Evolutionary conservation across 176 grass and related monocot genomes (phyloP).

Genomic region (Cenchrus fungigraminus): DNA sequence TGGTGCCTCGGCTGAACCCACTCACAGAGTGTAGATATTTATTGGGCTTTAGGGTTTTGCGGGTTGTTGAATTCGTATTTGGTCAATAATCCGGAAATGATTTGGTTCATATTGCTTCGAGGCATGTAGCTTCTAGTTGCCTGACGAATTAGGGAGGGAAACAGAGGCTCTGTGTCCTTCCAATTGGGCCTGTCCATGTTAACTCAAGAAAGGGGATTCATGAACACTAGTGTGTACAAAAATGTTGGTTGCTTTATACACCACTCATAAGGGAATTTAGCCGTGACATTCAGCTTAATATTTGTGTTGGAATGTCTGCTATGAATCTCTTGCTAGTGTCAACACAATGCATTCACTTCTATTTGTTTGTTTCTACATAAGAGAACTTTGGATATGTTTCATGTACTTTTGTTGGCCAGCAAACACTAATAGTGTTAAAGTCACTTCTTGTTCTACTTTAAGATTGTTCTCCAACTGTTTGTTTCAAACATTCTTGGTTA

Average conservation of each 20-base stretch:
- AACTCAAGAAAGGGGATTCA: neutral
- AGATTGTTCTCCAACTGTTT: conserved; percentile 15
- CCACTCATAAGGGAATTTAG: neutral
- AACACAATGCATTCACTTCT: neutral
- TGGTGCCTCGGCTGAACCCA: neutral
- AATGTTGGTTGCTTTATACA: neutral
- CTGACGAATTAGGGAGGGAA: neutral
- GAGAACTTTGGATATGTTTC: neutral
- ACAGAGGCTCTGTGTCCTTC: neutral
- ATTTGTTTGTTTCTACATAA: neutral
- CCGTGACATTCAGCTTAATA: neutral
- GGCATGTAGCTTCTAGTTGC: neutral
- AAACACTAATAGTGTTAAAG: neutral
- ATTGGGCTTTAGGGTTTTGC: conserved; percentile 1
- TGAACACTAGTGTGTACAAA: conserved; percentile 7
- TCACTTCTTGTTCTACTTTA: neutral
- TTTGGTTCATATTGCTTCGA: neutral
- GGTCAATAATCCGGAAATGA: neutral
- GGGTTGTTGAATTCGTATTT: neutral
- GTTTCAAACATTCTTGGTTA: conserved; percentile 9
- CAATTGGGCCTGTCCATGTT: neutral
- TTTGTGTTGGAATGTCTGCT: neutral
- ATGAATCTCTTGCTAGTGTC: neutral
- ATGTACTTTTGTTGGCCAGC: conserved; percentile 18
- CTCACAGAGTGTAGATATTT: neutral